Evolutionary conservation across 2,329 filamentous ascomycete genomes (phyloP).

Genomic region (Colletotrichum orbiculare): DNA sequence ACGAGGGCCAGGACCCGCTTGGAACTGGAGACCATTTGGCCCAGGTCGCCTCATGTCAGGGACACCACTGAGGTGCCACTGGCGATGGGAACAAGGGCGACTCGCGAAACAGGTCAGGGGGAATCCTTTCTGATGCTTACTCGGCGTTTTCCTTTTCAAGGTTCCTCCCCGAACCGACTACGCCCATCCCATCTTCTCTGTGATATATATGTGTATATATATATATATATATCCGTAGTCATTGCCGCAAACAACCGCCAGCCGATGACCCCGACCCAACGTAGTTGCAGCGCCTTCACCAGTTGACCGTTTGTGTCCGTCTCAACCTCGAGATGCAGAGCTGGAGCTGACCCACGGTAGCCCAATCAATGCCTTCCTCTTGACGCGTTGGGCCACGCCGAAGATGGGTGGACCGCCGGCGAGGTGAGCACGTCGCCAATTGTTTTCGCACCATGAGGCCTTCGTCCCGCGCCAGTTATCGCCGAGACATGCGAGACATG

Average conservation of each 20-base stretch:
- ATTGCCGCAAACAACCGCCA: neutral
- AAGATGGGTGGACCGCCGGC: slow-evolving; percentile 19
- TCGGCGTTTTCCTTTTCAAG: slow-evolving; percentile 27
- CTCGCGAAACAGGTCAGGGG: too few relatives aligned
- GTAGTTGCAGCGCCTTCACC: neutral
- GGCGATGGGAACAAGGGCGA: neutral
- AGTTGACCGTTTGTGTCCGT: slow-evolving; percentile 4
- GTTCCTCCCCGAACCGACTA: slow-evolving; percentile 15
- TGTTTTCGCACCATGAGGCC: slow-evolving; percentile 14
- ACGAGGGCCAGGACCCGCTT: slow-evolving; percentile 25
- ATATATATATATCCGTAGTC: too few relatives aligned
- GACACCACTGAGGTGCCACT: neutral
- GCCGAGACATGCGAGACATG: slow-evolving; percentile 23
- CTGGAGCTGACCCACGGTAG: slow-evolving; percentile 27
- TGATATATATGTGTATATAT: too few relatives aligned
- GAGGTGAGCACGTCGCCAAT: slow-evolving; percentile 1
- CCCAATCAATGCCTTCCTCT: slow-evolving; percentile 19
- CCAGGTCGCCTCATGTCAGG: slow-evolving; percentile 5
- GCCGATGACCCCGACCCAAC: slow-evolving; percentile 1
- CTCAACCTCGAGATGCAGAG: slow-evolving; percentile 12
- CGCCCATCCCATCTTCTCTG: slow-evolving; percentile 5
- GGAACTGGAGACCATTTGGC: slow-evolving; percentile 5
- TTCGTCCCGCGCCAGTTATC: neutral
- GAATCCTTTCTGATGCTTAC: neutral
- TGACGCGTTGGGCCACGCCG: slow-evolving; percentile 21